These are phyloP conservation scores for Dactylonectria macrodidyma DNA, from an alignment of 2,329 filamentous ascomycete genomes.

Conservation along the genomic window DNA sequence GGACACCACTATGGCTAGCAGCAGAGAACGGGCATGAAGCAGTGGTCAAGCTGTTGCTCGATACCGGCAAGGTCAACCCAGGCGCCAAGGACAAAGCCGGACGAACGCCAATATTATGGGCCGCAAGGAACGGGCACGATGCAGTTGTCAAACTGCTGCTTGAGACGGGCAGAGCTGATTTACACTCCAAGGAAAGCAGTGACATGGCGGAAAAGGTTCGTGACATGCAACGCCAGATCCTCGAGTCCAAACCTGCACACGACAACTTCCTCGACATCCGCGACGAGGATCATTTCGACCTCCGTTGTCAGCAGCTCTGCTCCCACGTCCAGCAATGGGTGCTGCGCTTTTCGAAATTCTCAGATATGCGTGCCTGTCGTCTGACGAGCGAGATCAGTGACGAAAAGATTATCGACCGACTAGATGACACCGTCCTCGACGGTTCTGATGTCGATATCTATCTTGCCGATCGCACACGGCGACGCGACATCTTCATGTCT, in stretches of 20 bases:
- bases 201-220: constrained; percentile 54
- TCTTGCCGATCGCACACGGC: constrained; percentile 87
- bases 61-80: too few species aligned
- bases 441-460: constrained; percentile 93
- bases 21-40: too few species aligned
- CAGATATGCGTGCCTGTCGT: constrained; percentile 90
- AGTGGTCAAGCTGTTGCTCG: too few species aligned
- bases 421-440: constrained; percentile 95
- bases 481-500: constrained; percentile 97
- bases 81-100: too few species aligned
- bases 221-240: constrained; percentile 66
- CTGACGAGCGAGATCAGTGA: constrained; percentile 88
- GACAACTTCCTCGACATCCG: constrained; percentile 82
- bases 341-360: constrained; percentile 97
- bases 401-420: constrained; percentile 92
- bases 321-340: constrained; percentile 99
- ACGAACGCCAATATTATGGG: too few species aligned
- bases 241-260: constrained; percentile 72
- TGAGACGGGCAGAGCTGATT: too few species aligned
- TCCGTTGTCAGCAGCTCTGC: constrained; percentile 93
- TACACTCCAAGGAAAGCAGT: too few species aligned
- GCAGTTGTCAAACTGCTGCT: too few species aligned
- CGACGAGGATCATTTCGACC: constrained; percentile 96
- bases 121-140: too few species aligned
- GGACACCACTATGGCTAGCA: too few species aligned